Base-by-base conservation (phyloP, 192 early-diverging fungal species). In the Mortierella alpina region DNA sequence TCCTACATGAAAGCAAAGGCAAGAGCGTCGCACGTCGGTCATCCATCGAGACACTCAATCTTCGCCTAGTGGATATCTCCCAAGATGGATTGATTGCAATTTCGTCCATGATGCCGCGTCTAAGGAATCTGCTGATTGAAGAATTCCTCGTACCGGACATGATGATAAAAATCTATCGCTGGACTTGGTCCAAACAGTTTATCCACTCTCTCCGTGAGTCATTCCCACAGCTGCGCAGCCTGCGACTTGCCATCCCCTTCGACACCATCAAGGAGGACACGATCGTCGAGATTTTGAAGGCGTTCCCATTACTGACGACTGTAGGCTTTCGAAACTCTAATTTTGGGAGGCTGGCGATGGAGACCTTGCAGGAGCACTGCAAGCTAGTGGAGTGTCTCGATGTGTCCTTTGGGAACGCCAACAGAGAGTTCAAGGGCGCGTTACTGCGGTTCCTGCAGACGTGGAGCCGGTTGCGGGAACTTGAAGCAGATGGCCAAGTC, bases 161-260 rank as follows among this genome's bases (percentile, higher is more conserved):
- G 75, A 79, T 79, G 75, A 72, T 79, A 49, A 79, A 71, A 47
- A 79, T 72, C 23, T 79, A 79, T 15, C 77, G 77, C 8, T 80
- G 77, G 77, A 64, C 54, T 0, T 80, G 77, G 77, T 58, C 77
- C 10, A 15, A 42, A 7, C n/a, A 51, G 5, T 80, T 80, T 46
- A 68, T 80, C 9, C 69, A 58, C 18, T 68, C 63, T 15, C 59
- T 80, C 14, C 39, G 52, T 40, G 39, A 31, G 22, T 47, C 59
- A 4, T 72, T 63, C 39, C 77, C 77, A 2, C 70, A 72, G n/a
- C 59, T 72, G 3, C 50, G 57, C 10, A 50, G 55, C 60, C 22
- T 80, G 5, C 63, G 77, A 1, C 42, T 79, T 6, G 75, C 75
- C 2, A 46, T 79, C 17, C 75, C 75, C 0, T 79, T 79, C 41